A percentile compares a stretch with the other conserved stretches of the same genome.
Evolutionary conservation across 768 basidiomycete genomes (phyloP).

Genomic region (Lactifluus echinatus): DNA sequence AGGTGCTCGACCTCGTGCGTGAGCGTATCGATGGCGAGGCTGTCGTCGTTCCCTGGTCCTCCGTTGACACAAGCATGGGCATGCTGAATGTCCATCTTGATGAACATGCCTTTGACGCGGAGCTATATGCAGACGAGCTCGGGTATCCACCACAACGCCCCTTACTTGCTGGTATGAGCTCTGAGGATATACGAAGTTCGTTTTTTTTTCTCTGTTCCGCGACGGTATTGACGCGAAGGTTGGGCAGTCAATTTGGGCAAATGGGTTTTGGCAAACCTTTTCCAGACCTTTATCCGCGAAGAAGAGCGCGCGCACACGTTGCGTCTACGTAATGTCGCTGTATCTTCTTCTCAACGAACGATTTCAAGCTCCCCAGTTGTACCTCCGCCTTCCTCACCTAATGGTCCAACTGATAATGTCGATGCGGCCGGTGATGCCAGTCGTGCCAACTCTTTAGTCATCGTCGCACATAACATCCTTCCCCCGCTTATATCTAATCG

Average conservation of each 20-base stretch:
- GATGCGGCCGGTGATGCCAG: conserved; percentile 12
- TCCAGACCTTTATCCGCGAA: conserved; percentile 67
- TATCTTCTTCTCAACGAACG: neutral
- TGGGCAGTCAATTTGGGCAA: conserved; percentile 80
- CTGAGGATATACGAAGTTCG: conserved; percentile 77
- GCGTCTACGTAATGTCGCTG: conserved; percentile 10
- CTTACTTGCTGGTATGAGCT: conserved; percentile 45
- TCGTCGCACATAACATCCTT: conserved; percentile 53
- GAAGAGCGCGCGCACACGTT: conserved; percentile 38
- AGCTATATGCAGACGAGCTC: conserved; percentile 90
- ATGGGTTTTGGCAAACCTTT: conserved; percentile 84
- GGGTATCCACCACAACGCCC: conserved; percentile 38
- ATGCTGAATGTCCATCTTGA: conserved; percentile 80
- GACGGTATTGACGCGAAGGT: neutral
- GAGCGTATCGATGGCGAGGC: conserved; percentile 95
- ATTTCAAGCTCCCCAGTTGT: neutral
- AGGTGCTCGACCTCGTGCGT: conserved; percentile 78
- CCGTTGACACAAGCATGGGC: conserved; percentile 84
- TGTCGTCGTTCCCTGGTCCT: conserved; percentile 75
- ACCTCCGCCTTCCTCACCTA: conserved; percentile 1
- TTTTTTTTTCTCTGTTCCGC: conserved; percentile 17
- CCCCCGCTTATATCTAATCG: conserved; percentile 51
- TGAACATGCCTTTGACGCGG: conserved; percentile 87
- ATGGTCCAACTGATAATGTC: neutral
- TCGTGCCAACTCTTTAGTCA: conserved; percentile 34